These are phyloP conservation scores for Papiliotrema nemorosa DNA, from an alignment of 1,284 basidiomycete species.

Conservation along the genomic window DNA sequence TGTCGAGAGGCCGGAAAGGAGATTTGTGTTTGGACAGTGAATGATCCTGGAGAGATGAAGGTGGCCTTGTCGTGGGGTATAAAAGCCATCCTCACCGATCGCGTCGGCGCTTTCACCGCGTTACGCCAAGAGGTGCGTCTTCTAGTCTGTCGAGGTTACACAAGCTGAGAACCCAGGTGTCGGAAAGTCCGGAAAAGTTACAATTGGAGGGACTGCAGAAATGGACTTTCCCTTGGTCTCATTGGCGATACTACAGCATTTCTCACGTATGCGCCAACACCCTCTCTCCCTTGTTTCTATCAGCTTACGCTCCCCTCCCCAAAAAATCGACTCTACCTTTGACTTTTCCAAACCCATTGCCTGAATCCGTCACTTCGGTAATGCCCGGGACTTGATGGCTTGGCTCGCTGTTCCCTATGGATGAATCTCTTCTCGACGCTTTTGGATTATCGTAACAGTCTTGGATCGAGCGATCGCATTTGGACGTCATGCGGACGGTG, in stretches of 20 bases:
- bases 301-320: slow-evolving; percentile 36
- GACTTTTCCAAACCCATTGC: not conserved
- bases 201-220: slow-evolving; percentile 27
- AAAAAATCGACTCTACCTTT: slow-evolving; percentile 2
- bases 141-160: not conserved
- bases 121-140: slow-evolving; percentile 40
- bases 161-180: slow-evolving; percentile 20
- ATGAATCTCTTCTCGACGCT: not conserved
- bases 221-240: slow-evolving; percentile 43
- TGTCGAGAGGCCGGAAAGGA: slow-evolving; percentile 79
- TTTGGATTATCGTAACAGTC: slow-evolving; percentile 14
- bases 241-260: slow-evolving; percentile 46
- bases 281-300: slow-evolving; percentile 23
- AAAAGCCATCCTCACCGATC: slow-evolving; percentile 86
- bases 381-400: not conserved
- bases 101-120: slow-evolving; percentile 38
- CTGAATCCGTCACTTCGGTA: not conserved
- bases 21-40: slow-evolving; percentile 95
- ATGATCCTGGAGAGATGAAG: slow-evolving; percentile 87
- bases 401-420: not conserved
- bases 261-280: slow-evolving; percentile 41
- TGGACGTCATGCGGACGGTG: slow-evolving; percentile 40
- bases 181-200: slow-evolving; percentile 29
- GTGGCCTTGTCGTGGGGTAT: slow-evolving; percentile 86
- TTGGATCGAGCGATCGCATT: slow-evolving; percentile 38